phyloP scores from a whole-genome alignment of 176 grass and related monocot species.

The bread wheat (Triticum aestivum) region IWGSC_CS_RefSeq_v2.1 NC_057810.1:46306595-46307094 shows the following conservation, averaged over 20 bases:
- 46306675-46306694: background rate
- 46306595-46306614: slow-evolving; percentile 12
- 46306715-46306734: background rate
- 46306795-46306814: too few species aligned
- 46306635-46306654: background rate
- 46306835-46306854: background rate
- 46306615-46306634: slow-evolving; percentile 28
- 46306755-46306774: background rate
- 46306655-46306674: background rate
- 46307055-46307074: background rate
- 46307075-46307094: background rate
- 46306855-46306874: background rate
- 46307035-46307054: background rate
- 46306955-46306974: background rate
- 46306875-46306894: background rate
- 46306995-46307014: background rate
- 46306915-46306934: too few species aligned
- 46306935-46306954: background rate
- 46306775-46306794: background rate
- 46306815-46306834: background rate
- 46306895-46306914: background rate
- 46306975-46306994: background rate
- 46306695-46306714: background rate
- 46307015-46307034: background rate
- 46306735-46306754: background rate